Evolutionary conservation across 148 eudicot genomes (phyloP).

Genomic region (Limonium bicolor): DNA sequence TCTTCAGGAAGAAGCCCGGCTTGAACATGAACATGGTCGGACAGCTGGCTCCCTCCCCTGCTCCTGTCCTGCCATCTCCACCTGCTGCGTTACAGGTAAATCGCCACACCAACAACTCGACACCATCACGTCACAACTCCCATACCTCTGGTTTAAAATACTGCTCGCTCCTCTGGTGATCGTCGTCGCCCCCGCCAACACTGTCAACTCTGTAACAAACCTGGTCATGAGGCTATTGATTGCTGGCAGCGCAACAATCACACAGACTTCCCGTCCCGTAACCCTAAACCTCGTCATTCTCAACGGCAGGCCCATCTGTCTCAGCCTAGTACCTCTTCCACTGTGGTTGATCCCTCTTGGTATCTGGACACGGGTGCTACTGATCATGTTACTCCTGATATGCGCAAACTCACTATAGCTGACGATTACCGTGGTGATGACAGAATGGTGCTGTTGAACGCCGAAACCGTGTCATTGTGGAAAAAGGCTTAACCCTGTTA

Average conservation of each 20-base stretch:
- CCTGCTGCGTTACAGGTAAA: too few relatives aligned
- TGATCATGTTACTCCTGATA: too few relatives aligned
- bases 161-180: not conserved
- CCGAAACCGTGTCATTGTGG: not conserved
- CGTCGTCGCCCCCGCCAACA: not conserved
- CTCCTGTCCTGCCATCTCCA: too few relatives aligned
- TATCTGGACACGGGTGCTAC: too few relatives aligned
- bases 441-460: not conserved
- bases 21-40: too few relatives aligned
- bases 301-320: not conserved
- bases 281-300: not conserved
- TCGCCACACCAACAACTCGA: too few relatives aligned
- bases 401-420: too few relatives aligned
- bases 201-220: not conserved
- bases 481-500: not conserved
- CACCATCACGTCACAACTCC: not conserved
- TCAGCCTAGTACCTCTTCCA: too few relatives aligned
- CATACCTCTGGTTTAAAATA: not conserved
- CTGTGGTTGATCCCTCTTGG: too few relatives aligned
- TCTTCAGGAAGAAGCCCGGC: too few relatives aligned
- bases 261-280: not conserved
- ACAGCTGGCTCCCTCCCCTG: too few relatives aligned
- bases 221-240: not conserved
- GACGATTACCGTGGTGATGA: constrained; percentile 1
- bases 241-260: not conserved